Evolutionary conservation across 768 basidiomycete species (phyloP).

Genomic region (Hygrophoropsis aurantiaca): DNA sequence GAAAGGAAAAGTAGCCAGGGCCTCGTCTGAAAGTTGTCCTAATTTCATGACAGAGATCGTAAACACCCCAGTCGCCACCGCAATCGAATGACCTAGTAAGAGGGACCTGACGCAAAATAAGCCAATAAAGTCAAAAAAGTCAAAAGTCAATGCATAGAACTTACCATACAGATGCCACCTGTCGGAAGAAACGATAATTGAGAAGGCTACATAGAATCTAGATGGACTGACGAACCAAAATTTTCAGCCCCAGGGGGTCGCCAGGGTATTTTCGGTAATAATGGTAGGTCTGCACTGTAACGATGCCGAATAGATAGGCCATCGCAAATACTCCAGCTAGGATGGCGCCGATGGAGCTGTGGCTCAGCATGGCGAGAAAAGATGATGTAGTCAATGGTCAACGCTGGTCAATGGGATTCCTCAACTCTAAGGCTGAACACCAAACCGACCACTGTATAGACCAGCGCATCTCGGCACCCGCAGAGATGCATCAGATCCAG

Average conservation of each 20-base stretch:
- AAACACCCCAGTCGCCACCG: conserved; percentile 20
- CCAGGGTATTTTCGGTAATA: conserved; percentile 19
- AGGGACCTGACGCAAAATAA: conserved; percentile 6
- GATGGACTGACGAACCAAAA: conserved; percentile 13
- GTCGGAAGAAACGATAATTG: too few relatives aligned
- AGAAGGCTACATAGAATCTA: conserved; percentile 2
- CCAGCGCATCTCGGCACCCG: too few relatives aligned
- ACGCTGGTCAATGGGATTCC: too few relatives aligned
- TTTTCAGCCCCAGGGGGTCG: conserved; percentile 16
- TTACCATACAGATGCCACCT: conserved; percentile 6
- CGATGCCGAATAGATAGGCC: conserved; percentile 22
- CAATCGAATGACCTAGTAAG: conserved; percentile 20
- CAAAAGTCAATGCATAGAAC: too few relatives aligned
- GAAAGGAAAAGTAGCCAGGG: conserved; percentile 11
- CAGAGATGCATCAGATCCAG: too few relatives aligned
- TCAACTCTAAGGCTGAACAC: too few relatives aligned
- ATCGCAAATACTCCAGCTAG: conserved; percentile 23
- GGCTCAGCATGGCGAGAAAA: too few relatives aligned
- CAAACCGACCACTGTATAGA: too few relatives aligned
- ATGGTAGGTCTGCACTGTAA: conserved; percentile 23
- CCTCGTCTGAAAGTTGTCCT: conserved; percentile 13
- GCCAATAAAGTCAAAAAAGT: neutral
- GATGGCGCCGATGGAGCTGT: conserved; percentile 15
- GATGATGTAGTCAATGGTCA: too few relatives aligned
- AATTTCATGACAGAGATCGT: conserved; percentile 21